Percentiles rank a stretch among this genome's conserved stretches.
These are phyloP conservation scores for Catenaria anguillulae DNA, from an alignment of 371 early-diverging fungal genomes.

Conservation along the genomic window DNA sequence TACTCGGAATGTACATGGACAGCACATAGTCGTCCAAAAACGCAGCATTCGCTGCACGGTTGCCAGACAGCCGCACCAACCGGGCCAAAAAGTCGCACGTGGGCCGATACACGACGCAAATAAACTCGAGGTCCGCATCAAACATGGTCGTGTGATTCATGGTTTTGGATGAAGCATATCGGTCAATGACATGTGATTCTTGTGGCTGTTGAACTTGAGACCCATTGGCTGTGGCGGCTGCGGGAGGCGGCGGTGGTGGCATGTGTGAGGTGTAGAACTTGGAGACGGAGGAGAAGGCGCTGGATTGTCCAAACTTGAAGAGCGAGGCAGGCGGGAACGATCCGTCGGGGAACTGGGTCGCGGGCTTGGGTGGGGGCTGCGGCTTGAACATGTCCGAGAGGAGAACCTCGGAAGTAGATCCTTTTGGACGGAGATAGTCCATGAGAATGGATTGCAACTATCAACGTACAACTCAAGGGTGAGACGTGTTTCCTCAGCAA, in stretches of 20 bases:
- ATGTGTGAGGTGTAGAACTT: not conserved
- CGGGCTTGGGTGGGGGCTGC: not conserved
- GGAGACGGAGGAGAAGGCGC: not conserved
- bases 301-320: not conserved
- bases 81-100: not conserved
- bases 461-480: not conserved
- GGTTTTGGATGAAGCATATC: not conserved
- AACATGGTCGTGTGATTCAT: not conserved
- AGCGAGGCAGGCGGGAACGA: not conserved
- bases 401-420: not conserved
- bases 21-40: conserved; percentile 66
- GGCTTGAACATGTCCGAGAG: not conserved
- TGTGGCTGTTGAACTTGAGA: not conserved
- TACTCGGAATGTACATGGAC: conserved; percentile 54
- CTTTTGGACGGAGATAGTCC: not conserved
- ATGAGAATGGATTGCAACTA: not conserved
- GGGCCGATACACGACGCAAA: not conserved
- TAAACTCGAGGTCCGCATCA: not conserved
- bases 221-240: not conserved
- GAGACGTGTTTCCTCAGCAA: too few species aligned
- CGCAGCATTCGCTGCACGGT: not conserved
- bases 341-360: not conserved
- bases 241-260: not conserved
- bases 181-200: not conserved
- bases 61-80: not conserved